Base-by-base conservation (phyloP, 768 basidiomycete genomes). In the Phaeotremella fagi region DNA sequence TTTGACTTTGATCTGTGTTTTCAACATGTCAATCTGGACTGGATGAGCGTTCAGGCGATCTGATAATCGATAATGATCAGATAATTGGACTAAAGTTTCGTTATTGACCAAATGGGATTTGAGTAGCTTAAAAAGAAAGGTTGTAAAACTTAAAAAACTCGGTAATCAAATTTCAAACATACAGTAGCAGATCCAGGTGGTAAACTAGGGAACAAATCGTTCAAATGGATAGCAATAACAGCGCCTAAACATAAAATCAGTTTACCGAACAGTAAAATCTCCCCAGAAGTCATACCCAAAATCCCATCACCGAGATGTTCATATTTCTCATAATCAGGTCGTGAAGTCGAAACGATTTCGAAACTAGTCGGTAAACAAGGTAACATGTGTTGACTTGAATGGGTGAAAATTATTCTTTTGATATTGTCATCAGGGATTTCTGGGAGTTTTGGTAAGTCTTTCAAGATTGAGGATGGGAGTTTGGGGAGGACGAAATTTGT, bases 201-300 rank as follows among this genome's bases (percentile, higher is more conserved):
- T 3, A 71, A 31, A 23, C 57, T 59, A 2, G 69, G 69, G 35
- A 44, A 66, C 16, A 68, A 33, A n/a, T 65, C 56, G 38, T 71
- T 52, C 7, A 71, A n/a, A n/a, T n/a, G 43, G 23, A 70, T 35
- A 11, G 52, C 23, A 15, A 61, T 68, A 20, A 65, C 57, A 20
- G n/a, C n/a, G n/a, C n/a, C n/a, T n/a, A n/a, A n/a, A n/a, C n/a
- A n/a, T n/a, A n/a, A n/a, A n/a, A n/a, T n/a, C n/a, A n/a, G n/a
- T n/a, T n/a, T n/a, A n/a, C n/a, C n/a, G n/a, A n/a, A n/a, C n/a
- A n/a, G n/a, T n/a, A n/a, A n/a, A n/a, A n/a, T n/a, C n/a, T n/a
- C n/a, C 25, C 7, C 25, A 35, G 18, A n/a, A 20, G 33, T 47
- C 60, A 42, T 37, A 61, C 60, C 52, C 7, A 61, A 23, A 11